Evolutionary conservation across 2,329 filamentous ascomycete species (phyloP).

Genomic region (Elsinoe ampelina): DNA sequence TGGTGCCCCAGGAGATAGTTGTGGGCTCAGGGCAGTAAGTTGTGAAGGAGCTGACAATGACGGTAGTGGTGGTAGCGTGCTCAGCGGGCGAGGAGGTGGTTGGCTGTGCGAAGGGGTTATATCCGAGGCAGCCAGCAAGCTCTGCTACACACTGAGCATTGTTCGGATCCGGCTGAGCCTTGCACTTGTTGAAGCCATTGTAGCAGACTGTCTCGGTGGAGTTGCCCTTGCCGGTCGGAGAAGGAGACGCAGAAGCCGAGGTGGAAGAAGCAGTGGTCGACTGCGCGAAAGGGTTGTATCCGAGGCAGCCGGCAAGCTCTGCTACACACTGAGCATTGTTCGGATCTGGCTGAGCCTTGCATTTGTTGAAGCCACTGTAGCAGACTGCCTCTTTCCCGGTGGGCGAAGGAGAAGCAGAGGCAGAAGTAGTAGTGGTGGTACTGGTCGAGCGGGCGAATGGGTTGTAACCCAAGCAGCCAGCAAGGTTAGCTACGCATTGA

Average conservation of each 20-base stretch:
- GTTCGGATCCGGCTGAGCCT: slow-evolving; percentile 12
- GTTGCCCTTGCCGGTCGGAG: neutral
- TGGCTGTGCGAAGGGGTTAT: slow-evolving; percentile 12
- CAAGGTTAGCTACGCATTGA: slow-evolving; percentile 1
- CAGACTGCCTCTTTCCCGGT: slow-evolving; percentile 5
- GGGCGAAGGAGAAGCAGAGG: neutral
- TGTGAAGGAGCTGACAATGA: slow-evolving; percentile 54
- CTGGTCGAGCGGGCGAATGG: neutral
- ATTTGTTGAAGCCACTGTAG: slow-evolving; percentile 6
- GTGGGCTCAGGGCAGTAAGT: slow-evolving; percentile 66
- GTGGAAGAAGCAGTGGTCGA: neutral
- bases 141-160: slow-evolving; percentile 9
- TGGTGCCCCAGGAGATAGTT: slow-evolving; percentile 51
- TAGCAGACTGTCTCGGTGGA: slow-evolving; percentile 11
- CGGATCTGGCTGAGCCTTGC: slow-evolving; percentile 8
- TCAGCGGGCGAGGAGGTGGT: neutral
- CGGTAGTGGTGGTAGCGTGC: slow-evolving; percentile 36
- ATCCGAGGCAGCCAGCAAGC: slow-evolving; percentile 11
- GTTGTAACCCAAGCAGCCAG: slow-evolving; percentile 11
- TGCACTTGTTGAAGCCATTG: slow-evolving; percentile 9
- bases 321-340: slow-evolving; percentile 13
- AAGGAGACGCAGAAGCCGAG: neutral
- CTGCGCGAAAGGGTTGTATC: slow-evolving; percentile 10
- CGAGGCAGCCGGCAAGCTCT: slow-evolving; percentile 11
- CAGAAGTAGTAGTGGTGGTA: neutral